These are phyloP conservation scores for Lactuca saligna DNA, from an alignment of 129 eudicot genomes.

Conservation along the genomic window DNA sequence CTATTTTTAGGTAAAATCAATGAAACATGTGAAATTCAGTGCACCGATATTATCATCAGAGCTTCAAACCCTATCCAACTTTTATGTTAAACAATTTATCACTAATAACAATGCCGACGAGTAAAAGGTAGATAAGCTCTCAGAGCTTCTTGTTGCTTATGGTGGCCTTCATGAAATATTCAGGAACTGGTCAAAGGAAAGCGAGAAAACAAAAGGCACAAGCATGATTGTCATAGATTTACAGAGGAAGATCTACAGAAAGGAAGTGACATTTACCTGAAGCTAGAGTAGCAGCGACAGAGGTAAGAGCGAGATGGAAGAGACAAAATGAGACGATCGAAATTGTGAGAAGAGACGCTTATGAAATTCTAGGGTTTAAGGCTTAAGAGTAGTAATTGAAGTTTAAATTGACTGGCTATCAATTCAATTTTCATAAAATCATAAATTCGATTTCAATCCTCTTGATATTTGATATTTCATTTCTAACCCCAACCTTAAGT, in stretches of 20 bases:
- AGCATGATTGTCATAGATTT: conserved; percentile 41
- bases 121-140: conserved; percentile 57
- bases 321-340: not conserved
- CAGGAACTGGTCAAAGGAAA: conserved; percentile 59
- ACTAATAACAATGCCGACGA: conserved; percentile 55
- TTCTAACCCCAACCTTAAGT: too few relatives aligned
- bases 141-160: conserved; percentile 36
- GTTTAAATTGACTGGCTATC: too few relatives aligned
- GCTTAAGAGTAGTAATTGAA: not conserved
- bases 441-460: not conserved
- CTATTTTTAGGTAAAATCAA: conserved; percentile 47
- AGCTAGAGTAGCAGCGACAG: not conserved
- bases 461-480: too few relatives aligned
- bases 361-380: not conserved
- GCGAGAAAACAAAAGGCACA: conserved; percentile 44
- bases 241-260: not conserved
- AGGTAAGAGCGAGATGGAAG: not conserved
- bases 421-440: not conserved
- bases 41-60: conserved; percentile 18
- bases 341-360: not conserved
- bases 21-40: conserved; percentile 40
- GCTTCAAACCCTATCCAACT: conserved; percentile 7
- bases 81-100: conserved; percentile 54
- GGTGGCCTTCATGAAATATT: conserved; percentile 36
- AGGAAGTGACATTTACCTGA: not conserved